These are phyloP conservation scores for Pseudogymnoascus sp. DNA, from an alignment of 2,329 filamentous ascomycete species.

Conservation along the genomic window DNA sequence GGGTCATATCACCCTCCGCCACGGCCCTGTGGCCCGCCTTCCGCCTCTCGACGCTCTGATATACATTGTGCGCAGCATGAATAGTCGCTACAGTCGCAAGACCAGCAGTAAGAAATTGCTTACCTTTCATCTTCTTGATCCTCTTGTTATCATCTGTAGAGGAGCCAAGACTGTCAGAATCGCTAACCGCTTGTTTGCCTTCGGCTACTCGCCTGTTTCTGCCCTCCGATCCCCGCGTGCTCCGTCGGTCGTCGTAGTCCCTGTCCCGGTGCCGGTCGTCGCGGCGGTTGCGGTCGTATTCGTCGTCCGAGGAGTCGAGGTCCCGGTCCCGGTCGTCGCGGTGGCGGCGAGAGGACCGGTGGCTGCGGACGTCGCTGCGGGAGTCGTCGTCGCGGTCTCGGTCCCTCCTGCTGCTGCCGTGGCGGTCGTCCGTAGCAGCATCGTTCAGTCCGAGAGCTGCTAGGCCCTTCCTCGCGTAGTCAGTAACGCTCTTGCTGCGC, in stretches of 20 bases:
- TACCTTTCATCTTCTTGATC: constrained; percentile 57
- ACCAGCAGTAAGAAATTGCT: constrained; percentile 57
- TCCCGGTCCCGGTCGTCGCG: constrained; percentile 8
- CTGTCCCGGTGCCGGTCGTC: constrained; percentile 12
- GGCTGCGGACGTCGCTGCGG: not conserved
- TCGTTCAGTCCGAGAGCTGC: constrained; percentile 54
- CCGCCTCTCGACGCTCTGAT: constrained; percentile 55
- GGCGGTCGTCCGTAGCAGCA: constrained; percentile 27
- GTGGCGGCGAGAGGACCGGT: constrained; percentile 14
- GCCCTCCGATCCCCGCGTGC: constrained; percentile 10
- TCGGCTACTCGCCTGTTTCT: constrained; percentile 24
- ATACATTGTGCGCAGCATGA: constrained; percentile 58
- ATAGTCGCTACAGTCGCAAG: constrained; percentile 62
- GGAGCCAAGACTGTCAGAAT: constrained; percentile 43
- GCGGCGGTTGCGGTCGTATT: constrained; percentile 1
- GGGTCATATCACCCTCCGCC: constrained; percentile 54
- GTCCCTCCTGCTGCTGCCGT: constrained; percentile 16
- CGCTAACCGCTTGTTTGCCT: constrained; percentile 23
- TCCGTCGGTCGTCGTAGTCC: constrained; percentile 13
- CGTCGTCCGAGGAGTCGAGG: constrained; percentile 12
- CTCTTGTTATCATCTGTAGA: constrained; percentile 55
- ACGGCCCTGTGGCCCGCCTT: constrained; percentile 52
- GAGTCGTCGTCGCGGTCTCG: constrained; percentile 22
- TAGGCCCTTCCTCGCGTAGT: constrained; percentile 51
- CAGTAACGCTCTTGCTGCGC: constrained; percentile 58